These are phyloP conservation scores for Xerocomellus intermedius DNA, from an alignment of 768 basidiomycete genomes.

Conservation along the genomic window DNA sequence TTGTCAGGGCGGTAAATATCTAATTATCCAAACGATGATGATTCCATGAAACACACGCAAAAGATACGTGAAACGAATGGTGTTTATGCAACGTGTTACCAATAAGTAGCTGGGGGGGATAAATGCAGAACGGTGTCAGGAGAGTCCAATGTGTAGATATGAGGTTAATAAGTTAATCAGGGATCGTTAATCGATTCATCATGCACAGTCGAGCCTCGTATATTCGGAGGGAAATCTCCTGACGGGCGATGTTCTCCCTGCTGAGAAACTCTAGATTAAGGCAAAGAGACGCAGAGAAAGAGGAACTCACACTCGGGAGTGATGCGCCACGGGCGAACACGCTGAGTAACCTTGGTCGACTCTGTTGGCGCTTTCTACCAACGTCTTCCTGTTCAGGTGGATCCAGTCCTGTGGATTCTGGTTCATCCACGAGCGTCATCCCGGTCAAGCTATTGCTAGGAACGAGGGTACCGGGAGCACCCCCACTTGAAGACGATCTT, in stretches of 20 bases:
- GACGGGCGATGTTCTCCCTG: slow-evolving; percentile 10
- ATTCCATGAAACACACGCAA: neutral
- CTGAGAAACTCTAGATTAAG: neutral
- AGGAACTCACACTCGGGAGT: slow-evolving; percentile 13
- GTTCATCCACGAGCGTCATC: slow-evolving; percentile 40
- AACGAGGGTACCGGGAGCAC: neutral
- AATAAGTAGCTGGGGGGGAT: neutral
- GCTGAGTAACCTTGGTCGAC: slow-evolving; percentile 32
- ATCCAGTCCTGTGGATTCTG: slow-evolving; percentile 34
- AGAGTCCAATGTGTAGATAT: neutral
- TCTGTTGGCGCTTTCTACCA: slow-evolving; percentile 18
- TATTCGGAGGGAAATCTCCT: neutral
- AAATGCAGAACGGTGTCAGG: neutral
- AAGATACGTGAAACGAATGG: neutral
- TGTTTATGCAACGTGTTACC: neutral
- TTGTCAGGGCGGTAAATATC: neutral
- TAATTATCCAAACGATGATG: neutral
- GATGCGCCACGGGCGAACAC: slow-evolving; percentile 24
- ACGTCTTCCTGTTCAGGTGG: slow-evolving; percentile 14
- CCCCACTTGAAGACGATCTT: slow-evolving; percentile 24
- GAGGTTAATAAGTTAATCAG: slow-evolving; percentile 8
- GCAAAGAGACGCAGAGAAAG: neutral
- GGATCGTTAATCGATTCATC: slow-evolving; percentile 1
- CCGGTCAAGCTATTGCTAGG: slow-evolving; percentile 23
- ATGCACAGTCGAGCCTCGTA: slow-evolving; percentile 2